phyloP scores from a whole-genome alignment of 2,329 filamentous ascomycete species.

The Sporothrix brunneoviolacea region DNA sequence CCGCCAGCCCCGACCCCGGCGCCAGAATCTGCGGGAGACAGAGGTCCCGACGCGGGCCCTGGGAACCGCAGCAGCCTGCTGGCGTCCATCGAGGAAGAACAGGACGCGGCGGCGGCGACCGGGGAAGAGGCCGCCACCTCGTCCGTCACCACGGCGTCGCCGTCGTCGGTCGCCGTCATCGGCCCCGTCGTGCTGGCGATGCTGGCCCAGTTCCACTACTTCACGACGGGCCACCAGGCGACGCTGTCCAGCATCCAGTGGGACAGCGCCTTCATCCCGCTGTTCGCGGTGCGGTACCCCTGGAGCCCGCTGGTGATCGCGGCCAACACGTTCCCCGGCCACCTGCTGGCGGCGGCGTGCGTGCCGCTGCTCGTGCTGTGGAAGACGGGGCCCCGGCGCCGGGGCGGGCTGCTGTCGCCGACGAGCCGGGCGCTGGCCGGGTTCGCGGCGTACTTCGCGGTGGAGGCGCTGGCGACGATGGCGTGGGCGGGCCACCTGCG shows the following conservation, averaged over 20 bases:
- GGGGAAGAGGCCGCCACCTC: neutral
- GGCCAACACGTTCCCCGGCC: conserved; percentile 83
- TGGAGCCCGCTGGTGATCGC: conserved; percentile 77
- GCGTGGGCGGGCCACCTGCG: conserved; percentile 83
- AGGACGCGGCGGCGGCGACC: conserved; percentile 25
- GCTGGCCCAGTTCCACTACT: conserved; percentile 91
- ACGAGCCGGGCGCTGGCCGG: conserved; percentile 65
- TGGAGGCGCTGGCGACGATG: conserved; percentile 77
- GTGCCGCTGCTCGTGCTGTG: conserved; percentile 80
- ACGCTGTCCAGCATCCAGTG: conserved; percentile 84
- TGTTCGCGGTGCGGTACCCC: conserved; percentile 77
- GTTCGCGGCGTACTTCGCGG: conserved; percentile 75
- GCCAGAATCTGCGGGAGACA: neutral
- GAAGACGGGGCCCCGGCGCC: conserved; percentile 77
- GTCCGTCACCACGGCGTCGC: conserved; percentile 53
- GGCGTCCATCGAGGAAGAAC: conserved; percentile 10
- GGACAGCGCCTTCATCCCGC: conserved; percentile 89
- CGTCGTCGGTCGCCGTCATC: conserved; percentile 55
- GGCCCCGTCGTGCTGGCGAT: conserved; percentile 78
- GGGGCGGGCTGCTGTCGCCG: conserved; percentile 60
- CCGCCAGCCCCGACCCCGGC: neutral
- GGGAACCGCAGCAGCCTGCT: conserved; percentile 4
- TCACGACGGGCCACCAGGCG: conserved; percentile 96
- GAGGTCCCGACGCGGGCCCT: neutral
- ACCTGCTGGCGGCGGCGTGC: conserved; percentile 72